Conservation (phyloP, 2,329 filamentous ascomycete species). For the Coniella vitis region DNA sequence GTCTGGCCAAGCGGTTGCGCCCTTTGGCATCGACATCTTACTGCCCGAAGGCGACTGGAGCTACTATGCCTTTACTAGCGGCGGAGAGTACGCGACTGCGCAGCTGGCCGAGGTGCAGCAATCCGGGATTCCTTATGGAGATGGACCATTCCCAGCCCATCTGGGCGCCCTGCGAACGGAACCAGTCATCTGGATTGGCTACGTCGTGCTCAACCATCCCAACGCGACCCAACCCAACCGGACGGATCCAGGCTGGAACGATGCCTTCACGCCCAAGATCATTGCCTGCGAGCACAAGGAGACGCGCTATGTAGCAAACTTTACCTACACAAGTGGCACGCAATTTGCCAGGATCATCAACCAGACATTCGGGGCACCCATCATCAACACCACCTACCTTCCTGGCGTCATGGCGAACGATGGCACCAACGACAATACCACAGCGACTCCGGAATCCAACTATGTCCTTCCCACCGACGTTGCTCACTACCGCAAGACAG, state of each 20-base stretch:
- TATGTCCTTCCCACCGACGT: constrained; percentile 25
- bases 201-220: constrained; percentile 21
- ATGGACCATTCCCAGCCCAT: constrained; percentile 24
- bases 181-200: constrained; percentile 33
- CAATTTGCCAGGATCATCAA: constrained; percentile 24
- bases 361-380: constrained; percentile 22
- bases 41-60: constrained; percentile 27
- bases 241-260: constrained; percentile 23
- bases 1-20: constrained; percentile 23
- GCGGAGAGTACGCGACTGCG: constrained; percentile 27
- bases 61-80: constrained; percentile 27
- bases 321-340: constrained; percentile 26
- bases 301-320: constrained; percentile 27
- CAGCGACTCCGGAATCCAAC: constrained; percentile 24
- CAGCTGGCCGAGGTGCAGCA: constrained; percentile 24
- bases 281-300: constrained; percentile 33
- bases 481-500: constrained; percentile 25
- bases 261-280: constrained; percentile 28
- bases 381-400: constrained; percentile 29
- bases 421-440: constrained; percentile 30
- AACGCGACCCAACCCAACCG: constrained; percentile 19
- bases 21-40: constrained; percentile 27
- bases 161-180: constrained; percentile 32
- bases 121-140: constrained; percentile 26
- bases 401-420: constrained; percentile 24